phyloP scores from a whole-genome alignment of 2,329 filamentous ascomycete genomes.

The Cladosporium cucumerinum region DNA sequence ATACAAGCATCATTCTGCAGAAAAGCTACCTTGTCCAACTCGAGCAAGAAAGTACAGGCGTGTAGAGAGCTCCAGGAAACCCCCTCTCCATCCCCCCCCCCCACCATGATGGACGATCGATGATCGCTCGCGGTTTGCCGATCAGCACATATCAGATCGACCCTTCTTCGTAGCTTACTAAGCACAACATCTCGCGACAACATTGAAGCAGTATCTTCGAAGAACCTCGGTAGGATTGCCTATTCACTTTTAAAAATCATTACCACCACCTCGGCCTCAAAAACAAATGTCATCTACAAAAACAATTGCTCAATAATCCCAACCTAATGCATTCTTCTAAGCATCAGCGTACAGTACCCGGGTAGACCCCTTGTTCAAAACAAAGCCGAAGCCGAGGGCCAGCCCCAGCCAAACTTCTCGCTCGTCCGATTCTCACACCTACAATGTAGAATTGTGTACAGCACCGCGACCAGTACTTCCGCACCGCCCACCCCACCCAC shows the following conservation, averaged over 20 bases:
- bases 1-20: background rate
- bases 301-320: background rate
- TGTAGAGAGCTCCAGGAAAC: background rate
- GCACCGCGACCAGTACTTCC: background rate
- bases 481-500: constrained; percentile 7
- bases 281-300: background rate
- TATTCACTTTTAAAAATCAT: too few species aligned
- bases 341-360: background rate
- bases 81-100: too few species aligned
- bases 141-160: background rate
- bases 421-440: constrained; percentile 17
- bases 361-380: background rate
- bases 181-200: background rate
- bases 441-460: constrained; percentile 22
- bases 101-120: background rate
- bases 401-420: constrained; percentile 1
- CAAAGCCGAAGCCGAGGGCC: constrained; percentile 3
- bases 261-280: background rate
- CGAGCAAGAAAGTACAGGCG: background rate
- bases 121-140: background rate
- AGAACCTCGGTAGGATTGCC: background rate
- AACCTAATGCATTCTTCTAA: background rate
- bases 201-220: background rate
- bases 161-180: too few species aligned
- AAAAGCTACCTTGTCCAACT: background rate